Percentiles rank a stretch among this genome's conserved stretches.
phyloP scores from a whole-genome alignment of 139 green algal genomes.

The Closterium sp. region DNA sequence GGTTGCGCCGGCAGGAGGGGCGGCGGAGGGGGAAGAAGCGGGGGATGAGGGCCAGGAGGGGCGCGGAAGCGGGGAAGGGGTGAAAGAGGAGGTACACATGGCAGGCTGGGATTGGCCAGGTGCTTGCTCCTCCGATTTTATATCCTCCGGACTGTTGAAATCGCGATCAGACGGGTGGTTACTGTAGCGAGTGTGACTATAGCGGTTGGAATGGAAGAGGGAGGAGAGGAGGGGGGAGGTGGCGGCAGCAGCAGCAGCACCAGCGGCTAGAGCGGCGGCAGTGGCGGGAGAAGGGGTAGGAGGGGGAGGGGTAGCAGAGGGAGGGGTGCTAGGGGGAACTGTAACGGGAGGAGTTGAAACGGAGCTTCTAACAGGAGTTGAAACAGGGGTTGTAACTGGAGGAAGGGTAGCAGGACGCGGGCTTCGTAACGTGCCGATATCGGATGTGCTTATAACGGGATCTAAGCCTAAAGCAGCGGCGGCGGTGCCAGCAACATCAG shows the following conservation, averaged over 20 bases:
- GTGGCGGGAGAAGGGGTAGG: neutral
- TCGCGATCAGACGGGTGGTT: neutral
- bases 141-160: neutral
- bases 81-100: neutral
- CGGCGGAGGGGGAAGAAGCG: neutral
- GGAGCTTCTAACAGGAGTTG: neutral
- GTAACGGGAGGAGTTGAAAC: neutral
- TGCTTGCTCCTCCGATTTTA: neutral
- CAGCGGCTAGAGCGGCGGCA: neutral
- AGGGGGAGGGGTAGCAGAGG: neutral
- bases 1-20: neutral
- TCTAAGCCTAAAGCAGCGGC: neutral
- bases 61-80: neutral
- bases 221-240: neutral
- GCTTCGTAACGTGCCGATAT: neutral
- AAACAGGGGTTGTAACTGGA: neutral
- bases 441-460: neutral
- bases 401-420: neutral
- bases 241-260: neutral
- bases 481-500: neutral
- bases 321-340: neutral
- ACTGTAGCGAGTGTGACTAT: no score
- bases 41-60: neutral
- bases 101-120: neutral
- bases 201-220: neutral